Evolutionary conservation across 148 eudicot species (phyloP).

Genomic region (Nyssa sinensis): DNA sequence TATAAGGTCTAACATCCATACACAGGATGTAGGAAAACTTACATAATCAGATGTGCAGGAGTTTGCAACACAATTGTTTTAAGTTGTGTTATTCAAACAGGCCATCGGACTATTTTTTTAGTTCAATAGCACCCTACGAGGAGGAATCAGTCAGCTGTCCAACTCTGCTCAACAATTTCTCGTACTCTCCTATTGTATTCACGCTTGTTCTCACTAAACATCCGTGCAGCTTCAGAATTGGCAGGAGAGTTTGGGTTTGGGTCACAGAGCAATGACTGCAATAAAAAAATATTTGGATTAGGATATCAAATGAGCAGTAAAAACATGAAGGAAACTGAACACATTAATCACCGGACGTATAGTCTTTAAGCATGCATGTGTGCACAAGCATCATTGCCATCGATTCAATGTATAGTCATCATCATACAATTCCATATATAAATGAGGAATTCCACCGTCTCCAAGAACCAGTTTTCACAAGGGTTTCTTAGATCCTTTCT

Average conservation of each 20-base stretch:
- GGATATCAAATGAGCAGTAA: too few species aligned
- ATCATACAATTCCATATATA: too few species aligned
- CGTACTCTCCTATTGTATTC: slow-evolving; percentile 9
- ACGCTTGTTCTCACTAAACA: slow-evolving; percentile 12
- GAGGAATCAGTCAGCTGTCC: slow-evolving; percentile 5
- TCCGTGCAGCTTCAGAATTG: slow-evolving; percentile 11
- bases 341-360: too few species aligned
- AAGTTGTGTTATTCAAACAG: slow-evolving; percentile 15
- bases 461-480: too few species aligned
- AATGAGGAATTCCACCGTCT: too few species aligned
- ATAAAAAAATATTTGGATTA: too few species aligned
- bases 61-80: slow-evolving; percentile 14
- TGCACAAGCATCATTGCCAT: too few species aligned
- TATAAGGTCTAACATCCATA: slow-evolving; percentile 2
- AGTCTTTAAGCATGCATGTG: too few species aligned
- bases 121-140: slow-evolving; percentile 4
- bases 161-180: slow-evolving; percentile 13
- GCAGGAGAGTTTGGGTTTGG: slow-evolving; percentile 14
- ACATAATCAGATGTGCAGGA: too few species aligned
- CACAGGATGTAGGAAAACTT: slow-evolving; percentile 9
- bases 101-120: slow-evolving; percentile 17
- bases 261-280: slow-evolving; percentile 12
- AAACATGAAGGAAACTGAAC: too few species aligned
- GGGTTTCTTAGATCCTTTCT: too few species aligned
- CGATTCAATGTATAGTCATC: too few species aligned